These are phyloP conservation scores for Pontederia crassipes DNA, from an alignment of 176 grass and related monocot species.

Conservation along the genomic window DNA sequence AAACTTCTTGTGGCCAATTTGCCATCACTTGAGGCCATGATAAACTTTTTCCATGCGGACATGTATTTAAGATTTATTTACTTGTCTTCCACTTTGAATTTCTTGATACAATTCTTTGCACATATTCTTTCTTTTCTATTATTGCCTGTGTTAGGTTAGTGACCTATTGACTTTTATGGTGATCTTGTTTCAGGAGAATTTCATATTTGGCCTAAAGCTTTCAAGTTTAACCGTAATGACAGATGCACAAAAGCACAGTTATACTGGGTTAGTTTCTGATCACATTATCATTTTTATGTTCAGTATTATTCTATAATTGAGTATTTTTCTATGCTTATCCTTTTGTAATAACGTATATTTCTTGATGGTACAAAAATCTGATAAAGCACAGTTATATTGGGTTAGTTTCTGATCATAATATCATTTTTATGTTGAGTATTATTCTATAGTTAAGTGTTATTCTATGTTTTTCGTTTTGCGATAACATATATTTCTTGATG, in stretches of 20 bases:
- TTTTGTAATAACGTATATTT: too few relatives aligned
- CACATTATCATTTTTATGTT: conserved; percentile 13
- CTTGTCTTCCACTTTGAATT: too few relatives aligned
- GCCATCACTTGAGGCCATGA: too few relatives aligned
- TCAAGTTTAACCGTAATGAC: conserved; percentile 77
- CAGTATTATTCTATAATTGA: conserved; percentile 12
- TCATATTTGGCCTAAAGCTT: conserved; percentile 75
- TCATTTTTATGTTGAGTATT: conserved; percentile 15
- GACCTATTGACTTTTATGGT: neutral
- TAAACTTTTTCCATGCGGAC: too few relatives aligned
- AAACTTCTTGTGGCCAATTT: too few relatives aligned
- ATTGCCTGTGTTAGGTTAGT: too few relatives aligned
- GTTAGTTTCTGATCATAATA: conserved; percentile 31
- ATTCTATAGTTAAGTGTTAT: conserved; percentile 1
- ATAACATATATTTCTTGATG: too few relatives aligned
- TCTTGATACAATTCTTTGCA: too few relatives aligned
- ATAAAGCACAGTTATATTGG: conserved; percentile 56
- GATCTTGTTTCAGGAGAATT: conserved; percentile 38
- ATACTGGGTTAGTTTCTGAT: conserved; percentile 45
- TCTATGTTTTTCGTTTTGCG: too few relatives aligned
- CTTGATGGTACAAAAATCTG: too few relatives aligned
- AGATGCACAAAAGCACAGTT: conserved; percentile 66
- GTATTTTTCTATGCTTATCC: neutral
- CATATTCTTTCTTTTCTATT: too few relatives aligned
- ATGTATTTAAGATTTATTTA: too few relatives aligned